Evolutionary conservation across 2,329 filamentous ascomycete species (phyloP).

Genomic region (Nothopassalora personata): DNA sequence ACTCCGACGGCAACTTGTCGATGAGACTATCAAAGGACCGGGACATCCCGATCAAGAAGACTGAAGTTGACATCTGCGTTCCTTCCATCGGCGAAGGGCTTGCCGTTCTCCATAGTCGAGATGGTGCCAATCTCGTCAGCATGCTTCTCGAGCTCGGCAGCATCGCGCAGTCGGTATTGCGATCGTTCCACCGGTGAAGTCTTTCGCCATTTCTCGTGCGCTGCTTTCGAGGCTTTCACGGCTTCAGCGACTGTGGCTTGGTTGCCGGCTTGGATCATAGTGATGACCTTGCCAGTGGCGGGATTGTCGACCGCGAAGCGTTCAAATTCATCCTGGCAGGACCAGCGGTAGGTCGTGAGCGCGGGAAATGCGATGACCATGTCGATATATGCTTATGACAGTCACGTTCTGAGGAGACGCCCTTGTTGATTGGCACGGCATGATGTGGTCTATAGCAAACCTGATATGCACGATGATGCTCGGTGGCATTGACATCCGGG

Average conservation of each 20-base stretch:
- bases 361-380: slow-evolving; percentile 2
- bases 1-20: slow-evolving; percentile 15
- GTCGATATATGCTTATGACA: neutral
- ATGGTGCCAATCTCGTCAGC: slow-evolving; percentile 23
- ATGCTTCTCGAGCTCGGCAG: slow-evolving; percentile 10
- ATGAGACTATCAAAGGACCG: slow-evolving; percentile 22
- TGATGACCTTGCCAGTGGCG: slow-evolving; percentile 11
- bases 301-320: slow-evolving; percentile 13
- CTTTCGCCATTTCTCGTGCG: slow-evolving; percentile 9
- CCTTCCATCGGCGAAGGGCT: slow-evolving; percentile 20
- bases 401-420: neutral
- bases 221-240: slow-evolving; percentile 11
- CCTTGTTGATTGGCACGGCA: neutral
- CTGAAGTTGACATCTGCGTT: slow-evolving; percentile 19
- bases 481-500: too few species aligned
- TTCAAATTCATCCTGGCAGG: slow-evolving; percentile 7
- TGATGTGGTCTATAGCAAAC: neutral
- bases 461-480: neutral
- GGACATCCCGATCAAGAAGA: slow-evolving; percentile 20
- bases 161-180: slow-evolving; percentile 8
- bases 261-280: slow-evolving; percentile 10
- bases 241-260: slow-evolving; percentile 7
- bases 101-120: slow-evolving; percentile 26
- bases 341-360: slow-evolving; percentile 8
- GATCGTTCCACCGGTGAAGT: slow-evolving; percentile 7